Evolutionary conservation across 768 basidiomycete genomes (phyloP), one percentile per base, ranked within the genome.

Genomic region (Leucosporidium creatinivorum): DNA sequence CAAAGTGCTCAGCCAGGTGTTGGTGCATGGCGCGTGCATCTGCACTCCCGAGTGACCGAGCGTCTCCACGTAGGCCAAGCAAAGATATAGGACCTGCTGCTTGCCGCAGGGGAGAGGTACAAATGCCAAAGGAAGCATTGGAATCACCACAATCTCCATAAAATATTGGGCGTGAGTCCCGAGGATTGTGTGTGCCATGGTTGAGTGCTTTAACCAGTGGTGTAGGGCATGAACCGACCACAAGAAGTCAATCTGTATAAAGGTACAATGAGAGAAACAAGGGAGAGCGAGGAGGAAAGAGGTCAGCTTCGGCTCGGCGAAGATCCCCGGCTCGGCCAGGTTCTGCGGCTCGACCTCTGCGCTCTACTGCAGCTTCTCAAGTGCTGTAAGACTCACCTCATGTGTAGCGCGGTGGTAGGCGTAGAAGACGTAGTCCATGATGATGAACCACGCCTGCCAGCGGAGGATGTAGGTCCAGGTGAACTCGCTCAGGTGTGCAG

Each of bases 1-100:
- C 23, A 62, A 26, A 18, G 51, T n/a, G 25, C 25, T 5, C n/a
- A 52, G 23, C 60, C 60, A 65, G 3, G 64, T 28, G 48, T 65
- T 44, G 10, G 68, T 63, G 61, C 65, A 54, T 23, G 60, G 31
- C 19, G 36, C 49, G 60, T 62, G 61, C 12, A 49, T 36, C 0
- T 63, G 60, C 15, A 69, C 58, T 8, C 68, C 68, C 7, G 68
- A 65, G 61, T 69, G 68, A 1, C 68, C 68, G 28, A 65, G n/a
- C 55, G 61, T 69, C 59, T 65, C 68, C 49, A 65, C 61, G 56
- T 65, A 48, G 1, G 47, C 44, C 25, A 50, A 28, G 18, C 28
- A 31, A 17, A 50, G 23, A 23, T 30, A 30, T 1, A 48, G 26
- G 44, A 31, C 9, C 30, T 26, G 31, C 28, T 44, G 44, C 48